phyloP scores from a whole-genome alignment of 2,329 filamentous ascomycete genomes.

The Phialophora tarda region DNA sequence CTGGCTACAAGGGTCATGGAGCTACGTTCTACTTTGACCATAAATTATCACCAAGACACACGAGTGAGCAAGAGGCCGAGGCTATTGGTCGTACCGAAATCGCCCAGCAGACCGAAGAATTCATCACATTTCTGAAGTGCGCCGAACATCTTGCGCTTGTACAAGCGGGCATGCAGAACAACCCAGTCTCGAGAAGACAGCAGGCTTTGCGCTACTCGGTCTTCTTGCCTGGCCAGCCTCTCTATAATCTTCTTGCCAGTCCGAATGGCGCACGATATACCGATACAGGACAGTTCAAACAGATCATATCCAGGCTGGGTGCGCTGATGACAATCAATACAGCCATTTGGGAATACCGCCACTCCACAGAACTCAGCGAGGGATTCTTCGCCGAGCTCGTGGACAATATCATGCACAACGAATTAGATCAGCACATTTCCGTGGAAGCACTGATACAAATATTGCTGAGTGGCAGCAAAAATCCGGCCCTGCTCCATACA shows the following conservation, averaged over 20 bases:
- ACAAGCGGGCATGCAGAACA: conserved; percentile 36
- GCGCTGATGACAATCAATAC: conserved; percentile 48
- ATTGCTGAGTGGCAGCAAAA: conserved; percentile 46
- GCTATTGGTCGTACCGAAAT: conserved; percentile 44
- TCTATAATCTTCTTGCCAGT: conserved; percentile 45
- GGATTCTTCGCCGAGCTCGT: conserved; percentile 45
- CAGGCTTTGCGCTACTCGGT: conserved; percentile 41
- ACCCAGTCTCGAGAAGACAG: conserved; percentile 31
- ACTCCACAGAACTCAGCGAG: conserved; percentile 41
- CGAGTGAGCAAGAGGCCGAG: conserved; percentile 20
- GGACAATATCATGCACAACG: conserved; percentile 44
- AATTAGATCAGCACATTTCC: conserved; percentile 47
- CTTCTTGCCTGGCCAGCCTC: conserved; percentile 43
- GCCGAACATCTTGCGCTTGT: conserved; percentile 47
- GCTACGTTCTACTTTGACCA: conserved; percentile 47
- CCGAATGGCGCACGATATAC: conserved; percentile 45
- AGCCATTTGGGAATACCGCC: conserved; percentile 50
- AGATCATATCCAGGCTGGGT: conserved; percentile 47
- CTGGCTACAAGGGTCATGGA: conserved; percentile 47
- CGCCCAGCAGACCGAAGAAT: conserved; percentile 46
- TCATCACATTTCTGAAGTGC: conserved; percentile 48
- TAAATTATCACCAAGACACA: conserved; percentile 33
- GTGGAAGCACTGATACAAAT: conserved; percentile 50
- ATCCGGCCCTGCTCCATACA: conserved; percentile 35
- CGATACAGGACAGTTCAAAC: conserved; percentile 47